Base-by-base conservation (phyloP, 2,329 filamentous ascomycete species). In the Ramichloridium luteum region DNA sequence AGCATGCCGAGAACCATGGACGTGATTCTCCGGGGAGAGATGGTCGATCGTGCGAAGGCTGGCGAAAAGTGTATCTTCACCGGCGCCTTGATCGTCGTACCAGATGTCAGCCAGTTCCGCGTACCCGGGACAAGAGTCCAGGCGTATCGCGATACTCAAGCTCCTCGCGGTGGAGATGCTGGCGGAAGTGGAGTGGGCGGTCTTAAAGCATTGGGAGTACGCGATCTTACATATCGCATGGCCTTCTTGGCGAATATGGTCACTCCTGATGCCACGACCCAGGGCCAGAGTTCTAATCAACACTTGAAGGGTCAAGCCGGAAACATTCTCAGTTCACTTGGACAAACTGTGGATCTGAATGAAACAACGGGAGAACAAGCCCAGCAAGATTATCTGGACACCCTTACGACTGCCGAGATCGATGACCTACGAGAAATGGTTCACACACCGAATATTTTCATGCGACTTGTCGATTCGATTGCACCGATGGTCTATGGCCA, bases 1-100 rank as follows among this genome's bases (percentile, higher is more conserved):
- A 94, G 86, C 61, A 98, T 98, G 90, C 90, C 90, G 14, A 74
- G 90, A 37, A 98, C 90, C 3, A 90, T 98, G 74, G 90, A 98
- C 50, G 80, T 98, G 25, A 94, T 98, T 45, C 61, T 98, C 18
- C 78, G 90, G 38, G 90, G 90, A 50, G 90, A 98, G 56, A 94
- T 98, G 64, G 90, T 98, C 15, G 90, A 98, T 50, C 77, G 90
- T 31, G 86, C 88, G 31, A 96, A 96, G 64, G 90, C 90, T 29
- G 90, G 90, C 42, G 90, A 98, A 60, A 94, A 93, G 60, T 98
- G 90, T 57, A 83, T 98, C 50, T 98, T 98, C 57, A 96, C 88
- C 0, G 90, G 90, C 42, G 86, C 86, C 4, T 62, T 96, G 42
- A 96, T 98, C 38, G 90, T 98, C 12, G 85, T 98, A 18, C 90